Conservation (phyloP, 2,329 filamentous ascomycete species). For the Fusarium stilboides region DNA sequence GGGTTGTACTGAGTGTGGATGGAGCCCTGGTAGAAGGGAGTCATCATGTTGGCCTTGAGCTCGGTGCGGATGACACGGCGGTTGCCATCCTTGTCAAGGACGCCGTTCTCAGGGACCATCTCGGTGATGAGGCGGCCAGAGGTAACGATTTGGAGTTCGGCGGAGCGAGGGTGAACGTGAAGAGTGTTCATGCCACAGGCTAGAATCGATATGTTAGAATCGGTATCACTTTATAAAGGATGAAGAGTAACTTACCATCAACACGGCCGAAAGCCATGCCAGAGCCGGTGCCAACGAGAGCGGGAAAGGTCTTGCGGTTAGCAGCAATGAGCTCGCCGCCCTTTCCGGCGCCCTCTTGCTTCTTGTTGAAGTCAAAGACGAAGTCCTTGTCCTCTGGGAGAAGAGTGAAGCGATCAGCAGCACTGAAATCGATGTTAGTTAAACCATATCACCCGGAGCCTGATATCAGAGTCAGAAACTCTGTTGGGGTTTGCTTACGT, state of each 20-base stretch:
- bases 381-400: slow-evolving; percentile 62
- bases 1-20: slow-evolving; percentile 72
- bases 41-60: slow-evolving; percentile 63
- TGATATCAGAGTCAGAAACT: background rate
- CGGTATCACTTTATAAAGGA: background rate
- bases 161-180: slow-evolving; percentile 68
- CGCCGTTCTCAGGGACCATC: slow-evolving; percentile 69
- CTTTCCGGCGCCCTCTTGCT: slow-evolving; percentile 44
- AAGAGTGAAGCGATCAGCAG: slow-evolving; percentile 60
- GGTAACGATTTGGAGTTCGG: slow-evolving; percentile 68
- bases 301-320: slow-evolving; percentile 71
- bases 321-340: slow-evolving; percentile 67
- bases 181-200: slow-evolving; percentile 71
- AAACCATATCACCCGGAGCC: background rate
- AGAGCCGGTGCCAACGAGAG: slow-evolving; percentile 66
- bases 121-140: slow-evolving; percentile 65
- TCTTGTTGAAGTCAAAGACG: slow-evolving; percentile 64
- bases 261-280: slow-evolving; percentile 68
- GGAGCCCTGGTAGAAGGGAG: slow-evolving; percentile 68
- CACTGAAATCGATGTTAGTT: slow-evolving; percentile 50
- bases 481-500: slow-evolving; percentile 49
- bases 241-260: slow-evolving; percentile 50
- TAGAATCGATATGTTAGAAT: slow-evolving; percentile 40
- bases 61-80: slow-evolving; percentile 61
- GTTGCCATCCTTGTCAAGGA: slow-evolving; percentile 54